Conservation (phyloP, 257 asterid genomes). For the Salvia rosmarinus region DNA sequence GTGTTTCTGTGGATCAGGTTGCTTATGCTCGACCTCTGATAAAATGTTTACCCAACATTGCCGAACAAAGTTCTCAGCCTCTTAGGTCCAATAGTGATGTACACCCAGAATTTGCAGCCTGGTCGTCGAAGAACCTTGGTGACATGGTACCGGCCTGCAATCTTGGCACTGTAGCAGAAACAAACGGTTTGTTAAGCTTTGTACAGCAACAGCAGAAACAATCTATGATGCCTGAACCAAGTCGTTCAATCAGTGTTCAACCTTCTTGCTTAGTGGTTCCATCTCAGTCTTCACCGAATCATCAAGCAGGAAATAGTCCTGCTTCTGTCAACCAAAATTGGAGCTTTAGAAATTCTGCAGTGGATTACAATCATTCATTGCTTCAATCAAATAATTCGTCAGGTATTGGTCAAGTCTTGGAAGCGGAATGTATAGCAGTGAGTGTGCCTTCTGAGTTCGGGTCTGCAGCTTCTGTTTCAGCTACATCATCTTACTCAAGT, state of each 20-base stretch:
- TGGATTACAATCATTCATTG: slow-evolving; percentile 44
- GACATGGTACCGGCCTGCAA: slow-evolving; percentile 42
- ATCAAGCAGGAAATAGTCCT: slow-evolving; percentile 53
- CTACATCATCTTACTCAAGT: slow-evolving; percentile 45
- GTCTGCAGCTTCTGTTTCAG: slow-evolving; percentile 46
- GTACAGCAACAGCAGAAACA: slow-evolving; percentile 58
- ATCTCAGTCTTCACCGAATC: slow-evolving; percentile 54
- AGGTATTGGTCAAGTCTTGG: slow-evolving; percentile 47
- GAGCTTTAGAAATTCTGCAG: slow-evolving; percentile 41
- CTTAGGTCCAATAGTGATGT: slow-evolving; percentile 43
- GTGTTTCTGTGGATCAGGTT: slow-evolving; percentile 51
- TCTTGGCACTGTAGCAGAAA: slow-evolving; percentile 40
- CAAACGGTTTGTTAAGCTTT: slow-evolving; percentile 45
- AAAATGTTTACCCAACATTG: slow-evolving; percentile 55
- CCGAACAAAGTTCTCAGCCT: slow-evolving; percentile 52
- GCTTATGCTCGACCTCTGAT: slow-evolving; percentile 61
- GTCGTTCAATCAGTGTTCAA: slow-evolving; percentile 56
- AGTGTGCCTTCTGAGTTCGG: slow-evolving; percentile 42
- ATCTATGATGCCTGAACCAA: slow-evolving; percentile 41
- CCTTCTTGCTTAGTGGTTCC: slow-evolving; percentile 86
- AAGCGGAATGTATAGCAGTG: slow-evolving; percentile 42
- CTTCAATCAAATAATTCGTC: slow-evolving; percentile 49
- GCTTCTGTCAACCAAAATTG: slow-evolving; percentile 45
- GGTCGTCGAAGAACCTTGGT: slow-evolving; percentile 51
- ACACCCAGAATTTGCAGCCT: slow-evolving; percentile 48